These are phyloP conservation scores for Lactifluus piperatus DNA, from an alignment of 768 basidiomycete genomes.

Conservation along the genomic window DNA sequence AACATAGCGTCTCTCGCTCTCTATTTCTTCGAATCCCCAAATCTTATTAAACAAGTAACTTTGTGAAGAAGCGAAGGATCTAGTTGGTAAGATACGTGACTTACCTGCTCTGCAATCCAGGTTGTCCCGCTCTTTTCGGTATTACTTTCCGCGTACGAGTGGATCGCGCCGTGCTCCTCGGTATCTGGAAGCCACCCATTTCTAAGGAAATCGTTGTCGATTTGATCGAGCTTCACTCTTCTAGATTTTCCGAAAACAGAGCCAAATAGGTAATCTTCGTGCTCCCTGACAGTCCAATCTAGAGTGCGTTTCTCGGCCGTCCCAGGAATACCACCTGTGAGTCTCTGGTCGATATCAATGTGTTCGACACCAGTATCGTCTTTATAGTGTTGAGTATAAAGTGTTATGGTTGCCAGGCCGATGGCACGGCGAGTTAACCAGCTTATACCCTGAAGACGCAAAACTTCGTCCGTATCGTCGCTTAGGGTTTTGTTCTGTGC, in stretches of 20 bases:
- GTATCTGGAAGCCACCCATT: constrained; percentile 37
- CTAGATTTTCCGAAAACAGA: constrained; percentile 35
- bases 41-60: constrained; percentile 2
- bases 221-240: constrained; percentile 25
- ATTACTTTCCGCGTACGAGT: constrained; percentile 43
- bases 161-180: constrained; percentile 29
- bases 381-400: constrained; percentile 52
- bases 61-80: neutral
- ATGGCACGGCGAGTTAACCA: constrained; percentile 66
- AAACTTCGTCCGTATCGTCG: constrained; percentile 52
- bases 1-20: constrained; percentile 16
- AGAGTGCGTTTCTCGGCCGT: constrained; percentile 50
- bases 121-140: constrained; percentile 48
- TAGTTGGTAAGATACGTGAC: neutral
- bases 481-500: constrained; percentile 60
- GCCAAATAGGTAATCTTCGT: constrained; percentile 58
- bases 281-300: constrained; percentile 43
- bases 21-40: constrained; percentile 21
- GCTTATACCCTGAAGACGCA: constrained; percentile 59
- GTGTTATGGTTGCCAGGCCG: constrained; percentile 44
- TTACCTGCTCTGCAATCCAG: constrained; percentile 61
- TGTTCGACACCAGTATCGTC: constrained; percentile 51
- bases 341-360: constrained; percentile 55
- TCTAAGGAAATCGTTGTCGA: constrained; percentile 32
- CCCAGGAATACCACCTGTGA: constrained; percentile 54